Conservation (phyloP, 345 rosid species). For the Passiflora organensis region DNA sequence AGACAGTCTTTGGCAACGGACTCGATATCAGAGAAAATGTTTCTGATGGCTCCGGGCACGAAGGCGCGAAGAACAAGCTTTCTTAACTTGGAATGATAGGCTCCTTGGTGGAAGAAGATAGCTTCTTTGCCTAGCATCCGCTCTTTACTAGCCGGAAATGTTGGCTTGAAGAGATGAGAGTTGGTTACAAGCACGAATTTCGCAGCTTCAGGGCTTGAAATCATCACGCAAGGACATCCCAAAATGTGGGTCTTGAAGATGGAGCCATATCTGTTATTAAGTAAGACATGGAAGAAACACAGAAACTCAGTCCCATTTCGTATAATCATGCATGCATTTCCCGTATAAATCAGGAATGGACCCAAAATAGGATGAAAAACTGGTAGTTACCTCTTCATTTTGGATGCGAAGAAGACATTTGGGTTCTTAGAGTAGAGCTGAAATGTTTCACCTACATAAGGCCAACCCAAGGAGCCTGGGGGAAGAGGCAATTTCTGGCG, state of each 20-base stretch:
- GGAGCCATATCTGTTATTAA: conserved; percentile 50
- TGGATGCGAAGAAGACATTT: conserved; percentile 67
- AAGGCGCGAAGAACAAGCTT: conserved; percentile 81
- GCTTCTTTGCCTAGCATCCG: conserved; percentile 81
- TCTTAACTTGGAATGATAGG: conserved; percentile 63
- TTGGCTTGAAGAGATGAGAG: conserved; percentile 78
- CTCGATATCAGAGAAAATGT: conserved; percentile 48
- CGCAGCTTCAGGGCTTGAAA: conserved; percentile 79
- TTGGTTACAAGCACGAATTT: conserved; percentile 62
- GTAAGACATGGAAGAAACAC: background rate
- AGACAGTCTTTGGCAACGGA: conserved; percentile 44
- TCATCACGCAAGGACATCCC: conserved; percentile 88
- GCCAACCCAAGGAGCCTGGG: conserved; percentile 83
- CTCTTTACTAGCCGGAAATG: conserved; percentile 86
- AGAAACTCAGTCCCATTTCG: background rate
- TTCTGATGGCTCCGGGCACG: conserved; percentile 54
- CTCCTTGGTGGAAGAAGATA: conserved; percentile 82
- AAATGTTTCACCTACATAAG: conserved; percentile 78
- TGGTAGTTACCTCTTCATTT: conserved; percentile 41
- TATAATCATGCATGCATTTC: background rate
- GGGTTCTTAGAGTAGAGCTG: conserved; percentile 92
- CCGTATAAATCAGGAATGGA: background rate
- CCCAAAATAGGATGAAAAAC: background rate
- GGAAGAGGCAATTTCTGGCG: conserved; percentile 50
- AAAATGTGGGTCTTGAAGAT: conserved; percentile 77